These are phyloP conservation scores for Rhizophagus sp. DNA, from an alignment of 192 early-diverging fungal genomes.

Conservation along the genomic window DNA sequence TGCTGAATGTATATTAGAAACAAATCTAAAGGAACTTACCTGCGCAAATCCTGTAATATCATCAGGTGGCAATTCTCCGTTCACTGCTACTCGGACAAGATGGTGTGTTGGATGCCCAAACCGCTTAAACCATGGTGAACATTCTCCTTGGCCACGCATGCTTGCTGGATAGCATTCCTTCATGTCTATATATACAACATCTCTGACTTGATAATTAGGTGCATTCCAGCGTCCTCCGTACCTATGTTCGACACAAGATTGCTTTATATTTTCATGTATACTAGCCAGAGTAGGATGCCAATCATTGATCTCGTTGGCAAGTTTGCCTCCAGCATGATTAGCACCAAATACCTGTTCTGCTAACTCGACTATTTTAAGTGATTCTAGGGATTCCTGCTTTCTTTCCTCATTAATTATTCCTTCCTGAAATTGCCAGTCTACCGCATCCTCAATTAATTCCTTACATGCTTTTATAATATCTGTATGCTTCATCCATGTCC, in stretches of 20 bases:
- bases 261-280: conserved; percentile 22
- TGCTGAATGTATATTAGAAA: conserved; percentile 12
- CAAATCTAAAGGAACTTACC: conserved; percentile 10
- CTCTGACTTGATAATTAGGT: too few relatives aligned
- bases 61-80: conserved; percentile 9
- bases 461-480: conserved; percentile 24
- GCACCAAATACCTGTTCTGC: conserved; percentile 26
- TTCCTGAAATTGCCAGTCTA: conserved; percentile 22
- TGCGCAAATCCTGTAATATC: conserved; percentile 12
- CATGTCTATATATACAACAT: too few relatives aligned
- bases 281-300: not conserved
- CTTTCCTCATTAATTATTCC: conserved; percentile 23
- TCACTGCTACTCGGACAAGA: conserved; percentile 16
- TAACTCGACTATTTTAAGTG: conserved; percentile 26
- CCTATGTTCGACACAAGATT: conserved; percentile 14
- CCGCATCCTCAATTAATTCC: conserved; percentile 15
- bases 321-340: conserved; percentile 7
- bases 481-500: conserved; percentile 21
- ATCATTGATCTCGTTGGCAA: conserved; percentile 21
- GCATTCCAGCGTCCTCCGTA: not conserved
- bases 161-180: too few relatives aligned
- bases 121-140: too few relatives aligned
- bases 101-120: conserved; percentile 25
- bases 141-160: too few relatives aligned
- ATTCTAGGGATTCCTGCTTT: conserved; percentile 9